Base-by-base conservation (phyloP, 345 rosid genomes). In the Theobroma cacao region DNA sequence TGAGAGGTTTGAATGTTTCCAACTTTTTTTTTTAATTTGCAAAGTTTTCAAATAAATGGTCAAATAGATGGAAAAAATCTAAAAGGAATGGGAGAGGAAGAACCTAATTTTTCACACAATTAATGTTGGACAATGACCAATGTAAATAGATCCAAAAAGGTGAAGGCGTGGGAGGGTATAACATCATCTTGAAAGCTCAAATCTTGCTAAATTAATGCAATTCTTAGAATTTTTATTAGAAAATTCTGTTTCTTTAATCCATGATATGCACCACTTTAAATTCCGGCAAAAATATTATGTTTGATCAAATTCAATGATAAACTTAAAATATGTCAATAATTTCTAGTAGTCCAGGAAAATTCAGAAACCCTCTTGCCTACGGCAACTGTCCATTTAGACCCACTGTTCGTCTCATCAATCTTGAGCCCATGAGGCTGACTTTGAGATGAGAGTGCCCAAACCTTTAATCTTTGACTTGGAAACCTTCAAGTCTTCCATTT, bases 401-500 rank as follows among this genome's bases (percentile, higher is more conserved):
- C 40, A 9, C 67, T 0, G 22, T 52, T 69, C 74, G 33, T 1
- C 12, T 31, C 43, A 50, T n/a, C 45, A 5, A 12, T 5, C 30
- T 52, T 22, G 63, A 34, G 61, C 45, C 61, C 5, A 72, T 72
- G 62, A 33, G 1, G 3, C 24, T 45, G 33, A 45, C 26, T n/a
- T 14, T 45, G 18, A 28, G 0, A 3, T n/a, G 61, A 56, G 24
- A n/a, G 9, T 20, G n/a, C 43, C 47, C 43, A 41, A 28, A 45
- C 3, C 1, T 3, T 18, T 7, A 4, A 18, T 8, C 41, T 17
- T 53, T 73, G 64, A 73, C 76, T 73, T 66, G 66, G 79, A 77
- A 53, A 77, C 9, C 17, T 66, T 77, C 74, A 77, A 61, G 58
- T 61, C 13, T 11, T 24, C 28, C 52, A 20, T 72, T 34, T 22